Evolutionary conservation across 1,284 basidiomycete genomes (phyloP).

Genomic region (Leccinum fallax): DNA sequence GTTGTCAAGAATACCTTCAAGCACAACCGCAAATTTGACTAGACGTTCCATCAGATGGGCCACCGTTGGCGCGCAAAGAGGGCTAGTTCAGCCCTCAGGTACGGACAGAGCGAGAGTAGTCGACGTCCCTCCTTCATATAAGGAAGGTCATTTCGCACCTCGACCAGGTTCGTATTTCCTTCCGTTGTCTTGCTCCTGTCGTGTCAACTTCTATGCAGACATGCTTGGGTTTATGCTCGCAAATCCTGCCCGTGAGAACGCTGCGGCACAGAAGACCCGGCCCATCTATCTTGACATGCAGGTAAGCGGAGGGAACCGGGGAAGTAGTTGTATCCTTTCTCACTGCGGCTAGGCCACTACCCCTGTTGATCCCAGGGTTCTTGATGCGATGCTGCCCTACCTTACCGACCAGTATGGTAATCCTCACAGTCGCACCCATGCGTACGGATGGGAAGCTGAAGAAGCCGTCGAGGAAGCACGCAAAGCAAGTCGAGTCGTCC

Average conservation of each 20-base stretch:
- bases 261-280: constrained; percentile 64
- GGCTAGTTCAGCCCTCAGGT: constrained; percentile 75
- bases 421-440: constrained; percentile 97
- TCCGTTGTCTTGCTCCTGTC: constrained; percentile 1
- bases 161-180: constrained; percentile 54
- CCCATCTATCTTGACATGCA: constrained; percentile 98
- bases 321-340: constrained; percentile 10
- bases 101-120: constrained; percentile 80
- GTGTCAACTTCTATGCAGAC: constrained; percentile 47
- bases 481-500: constrained; percentile 50
- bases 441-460: constrained; percentile 99
- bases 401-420: constrained; percentile 98
- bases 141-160: constrained; percentile 73
- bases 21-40: constrained; percentile 12
- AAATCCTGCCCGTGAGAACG: constrained; percentile 64
- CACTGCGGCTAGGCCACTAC: constrained; percentile 79
- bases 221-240: constrained; percentile 91
- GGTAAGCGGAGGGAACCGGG: constrained; percentile 41
- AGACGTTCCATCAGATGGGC: constrained; percentile 22
- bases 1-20: constrained; percentile 36
- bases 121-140: constrained; percentile 72
- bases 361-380: constrained; percentile 94
- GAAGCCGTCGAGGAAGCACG: constrained; percentile 91
- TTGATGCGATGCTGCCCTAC: constrained; percentile 97
- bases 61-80: constrained; percentile 36